phyloP scores from a whole-genome alignment of 2,329 filamentous ascomycete genomes.

The Colletotrichum lindemuthianum region DNA sequence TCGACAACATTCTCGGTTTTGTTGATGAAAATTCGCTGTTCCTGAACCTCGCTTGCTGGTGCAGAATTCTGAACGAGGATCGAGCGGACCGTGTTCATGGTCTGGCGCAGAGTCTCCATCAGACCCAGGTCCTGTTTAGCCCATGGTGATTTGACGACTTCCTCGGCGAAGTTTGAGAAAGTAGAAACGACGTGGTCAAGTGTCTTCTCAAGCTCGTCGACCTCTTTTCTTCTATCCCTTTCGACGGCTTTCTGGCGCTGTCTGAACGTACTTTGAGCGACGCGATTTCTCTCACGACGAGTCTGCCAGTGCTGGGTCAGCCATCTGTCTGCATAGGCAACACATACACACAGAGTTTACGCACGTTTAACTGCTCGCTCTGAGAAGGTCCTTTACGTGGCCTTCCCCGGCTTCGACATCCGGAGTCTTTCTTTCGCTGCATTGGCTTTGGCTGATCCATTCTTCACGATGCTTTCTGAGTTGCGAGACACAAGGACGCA shows the following conservation, averaged over 20 bases:
- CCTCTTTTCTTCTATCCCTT: not conserved
- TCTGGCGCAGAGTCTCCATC: constrained; percentile 2
- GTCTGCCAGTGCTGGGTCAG: not conserved
- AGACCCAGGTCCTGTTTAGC: not conserved
- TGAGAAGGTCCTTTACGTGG: not conserved
- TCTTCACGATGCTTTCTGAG: too few species aligned
- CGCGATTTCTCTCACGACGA: constrained; percentile 17
- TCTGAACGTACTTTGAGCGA: constrained; percentile 5
- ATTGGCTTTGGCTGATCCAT: too few species aligned
- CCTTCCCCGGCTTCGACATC: not conserved
- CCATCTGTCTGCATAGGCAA: not conserved
- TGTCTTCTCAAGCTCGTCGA: constrained; percentile 8
- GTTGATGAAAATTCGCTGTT: not conserved
- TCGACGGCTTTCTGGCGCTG: constrained; percentile 1
- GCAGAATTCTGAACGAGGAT: not conserved
- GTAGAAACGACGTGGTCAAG: not conserved
- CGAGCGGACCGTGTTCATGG: constrained; percentile 4
- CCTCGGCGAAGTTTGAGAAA: constrained; percentile 2
- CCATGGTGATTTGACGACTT: not conserved
- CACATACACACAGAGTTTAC: not conserved
- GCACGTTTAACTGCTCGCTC: not conserved
- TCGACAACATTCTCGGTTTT: not conserved
- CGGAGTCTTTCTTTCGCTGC: too few species aligned
- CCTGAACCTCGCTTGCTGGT: not conserved
- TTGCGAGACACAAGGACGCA: too few species aligned